Evolutionary conservation across 164 flowering plant genomes (phyloP), one percentile per base, ranked within the genome.

Genomic region (Warburgia ugandensis): DNA sequence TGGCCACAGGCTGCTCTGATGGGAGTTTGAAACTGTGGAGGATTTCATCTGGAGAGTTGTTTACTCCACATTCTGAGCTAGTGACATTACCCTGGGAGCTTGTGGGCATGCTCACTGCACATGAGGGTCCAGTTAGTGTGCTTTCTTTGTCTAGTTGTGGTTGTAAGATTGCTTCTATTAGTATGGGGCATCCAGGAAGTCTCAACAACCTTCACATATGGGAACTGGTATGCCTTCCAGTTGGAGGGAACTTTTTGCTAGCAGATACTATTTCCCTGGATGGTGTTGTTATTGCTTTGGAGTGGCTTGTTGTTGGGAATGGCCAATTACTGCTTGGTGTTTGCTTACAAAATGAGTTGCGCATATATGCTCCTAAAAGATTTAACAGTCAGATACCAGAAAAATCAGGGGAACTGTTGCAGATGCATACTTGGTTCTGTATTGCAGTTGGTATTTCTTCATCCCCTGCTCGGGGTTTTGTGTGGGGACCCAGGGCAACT

Each of bases 11-110:
- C 54, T 80, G 56, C 60, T 48, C 67, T 63, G 79, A 86, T 74
- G 99, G 99, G 50, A 78, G 55, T 50, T 38, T 87, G 59, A 89
- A 75, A 66, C 65, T 94, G 29, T 94, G 97, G 97, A 84, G 77
- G 69, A 78, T 78, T 63, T 63, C 41, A 35, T 19, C 43, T 41
- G 57, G 61, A 27, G 51, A 55, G 31, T 23, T 46, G 13, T 48
- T 66, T 56, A 46, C 48, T 39, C 51, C 69, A 48, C 36, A 40
- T 50, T 21, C 57, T 19, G 58, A 62, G 33, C 30, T 11, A 17
- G 44, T n/a, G 13, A 20, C 25, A 30, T 26, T 43, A 25, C 67
- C 59, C 11, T 94, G 91, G 96, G 82, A 80, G 60, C 84, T 84
- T 63, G 92, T 84, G 26, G 97, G 99, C 29, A 62, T 62, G 54